phyloP scores from a whole-genome alignment of 2,329 filamentous ascomycete genomes.

The Apiospora saccharicola region DNA sequence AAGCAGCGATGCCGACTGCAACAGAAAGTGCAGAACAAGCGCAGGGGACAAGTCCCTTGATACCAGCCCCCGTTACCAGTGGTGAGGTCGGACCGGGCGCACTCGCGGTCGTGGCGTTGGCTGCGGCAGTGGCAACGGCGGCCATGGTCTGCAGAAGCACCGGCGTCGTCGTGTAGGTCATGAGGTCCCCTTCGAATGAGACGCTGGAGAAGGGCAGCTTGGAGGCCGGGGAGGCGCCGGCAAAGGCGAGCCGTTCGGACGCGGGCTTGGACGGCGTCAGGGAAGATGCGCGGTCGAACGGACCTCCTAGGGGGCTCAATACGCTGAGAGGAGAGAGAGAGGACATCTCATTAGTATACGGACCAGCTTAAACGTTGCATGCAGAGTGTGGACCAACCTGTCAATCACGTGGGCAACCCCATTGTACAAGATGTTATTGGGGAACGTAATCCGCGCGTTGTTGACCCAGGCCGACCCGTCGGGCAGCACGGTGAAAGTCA shows the following conservation, averaged over 20 bases:
- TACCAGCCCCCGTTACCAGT: background rate
- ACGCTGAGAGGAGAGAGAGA: constrained; percentile 32
- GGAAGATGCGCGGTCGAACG: constrained; percentile 36
- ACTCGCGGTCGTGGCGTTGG: constrained; percentile 9
- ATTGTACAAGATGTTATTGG: constrained; percentile 43
- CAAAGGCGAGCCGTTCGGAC: constrained; percentile 39
- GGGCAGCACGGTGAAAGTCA: constrained; percentile 41
- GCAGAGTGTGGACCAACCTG: too few species aligned
- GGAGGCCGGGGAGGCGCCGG: constrained; percentile 36
- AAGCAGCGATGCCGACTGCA: constrained; percentile 9
- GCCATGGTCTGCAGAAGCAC: constrained; percentile 38
- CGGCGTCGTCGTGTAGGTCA: constrained; percentile 39
- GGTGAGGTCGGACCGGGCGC: background rate
- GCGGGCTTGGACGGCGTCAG: constrained; percentile 35
- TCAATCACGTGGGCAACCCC: constrained; percentile 45
- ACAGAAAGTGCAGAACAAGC: background rate
- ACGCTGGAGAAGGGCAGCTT: constrained; percentile 38
- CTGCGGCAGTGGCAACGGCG: constrained; percentile 32
- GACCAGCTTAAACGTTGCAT: too few species aligned
- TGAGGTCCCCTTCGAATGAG: constrained; percentile 34
- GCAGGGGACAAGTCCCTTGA: background rate
- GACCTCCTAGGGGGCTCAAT: constrained; percentile 33
- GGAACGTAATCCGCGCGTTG: constrained; percentile 40
- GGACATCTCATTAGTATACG: too few species aligned
- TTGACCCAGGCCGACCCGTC: constrained; percentile 43